phyloP scores from a whole-genome alignment of 352 stramenopile species.

The Phytophthora agathidicida region DNA sequence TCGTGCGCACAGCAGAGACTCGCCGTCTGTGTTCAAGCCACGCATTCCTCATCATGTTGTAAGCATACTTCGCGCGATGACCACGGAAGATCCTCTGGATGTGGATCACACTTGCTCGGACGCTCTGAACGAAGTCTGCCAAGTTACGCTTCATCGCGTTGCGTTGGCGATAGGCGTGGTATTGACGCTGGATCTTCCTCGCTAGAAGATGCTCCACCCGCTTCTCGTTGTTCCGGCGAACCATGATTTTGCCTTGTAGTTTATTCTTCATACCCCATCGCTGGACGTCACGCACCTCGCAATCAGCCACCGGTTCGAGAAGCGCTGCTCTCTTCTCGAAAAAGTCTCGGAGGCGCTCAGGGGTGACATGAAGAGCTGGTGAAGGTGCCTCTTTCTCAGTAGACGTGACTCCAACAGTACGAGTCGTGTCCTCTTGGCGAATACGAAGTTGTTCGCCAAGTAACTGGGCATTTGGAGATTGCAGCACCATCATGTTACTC shows the following conservation, averaged over 20 bases:
- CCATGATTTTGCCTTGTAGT: slow-evolving; percentile 50
- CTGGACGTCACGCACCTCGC: slow-evolving; percentile 32
- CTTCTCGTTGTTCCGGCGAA: slow-evolving; percentile 46
- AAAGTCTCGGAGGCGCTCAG: slow-evolving; percentile 36
- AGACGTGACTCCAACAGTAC: neutral
- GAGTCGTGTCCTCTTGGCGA: slow-evolving; percentile 54
- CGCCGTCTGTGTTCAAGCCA: slow-evolving; percentile 35
- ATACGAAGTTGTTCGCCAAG: slow-evolving; percentile 54
- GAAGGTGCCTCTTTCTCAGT: neutral
- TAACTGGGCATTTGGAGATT: slow-evolving; percentile 26
- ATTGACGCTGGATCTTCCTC: slow-evolving; percentile 64
- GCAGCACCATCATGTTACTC: slow-evolving; percentile 32
- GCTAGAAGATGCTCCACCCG: slow-evolving; percentile 47
- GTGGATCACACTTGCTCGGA: slow-evolving; percentile 39
- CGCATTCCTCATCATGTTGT: slow-evolving; percentile 19
- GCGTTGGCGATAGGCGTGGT: slow-evolving; percentile 44
- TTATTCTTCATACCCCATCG: slow-evolving; percentile 47
- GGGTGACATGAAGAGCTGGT: slow-evolving; percentile 36
- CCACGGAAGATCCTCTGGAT: slow-evolving; percentile 68
- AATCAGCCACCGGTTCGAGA: slow-evolving; percentile 34
- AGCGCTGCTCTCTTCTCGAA: slow-evolving; percentile 44
- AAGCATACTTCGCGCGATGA: slow-evolving; percentile 48
- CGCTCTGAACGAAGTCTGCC: slow-evolving; percentile 34
- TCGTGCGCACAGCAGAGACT: slow-evolving; percentile 31
- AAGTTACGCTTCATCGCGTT: slow-evolving; percentile 41